Base-by-base conservation (phyloP, 164 flowering plant genomes). In the Sedum album region DNA sequence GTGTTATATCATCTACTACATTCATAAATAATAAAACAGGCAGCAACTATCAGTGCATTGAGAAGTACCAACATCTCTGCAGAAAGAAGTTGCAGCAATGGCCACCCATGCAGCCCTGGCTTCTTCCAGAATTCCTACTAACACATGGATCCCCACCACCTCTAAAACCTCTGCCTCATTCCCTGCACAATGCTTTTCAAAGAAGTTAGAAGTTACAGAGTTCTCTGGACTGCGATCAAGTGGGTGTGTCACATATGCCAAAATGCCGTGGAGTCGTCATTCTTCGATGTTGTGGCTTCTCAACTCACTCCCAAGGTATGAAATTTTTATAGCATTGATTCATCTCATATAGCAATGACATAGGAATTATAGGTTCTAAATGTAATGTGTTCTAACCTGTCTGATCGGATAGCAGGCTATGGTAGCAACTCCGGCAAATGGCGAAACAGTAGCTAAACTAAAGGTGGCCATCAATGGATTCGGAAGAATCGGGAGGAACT, bases 381-480 rank as follows among this genome's bases (percentile, higher is more conserved):
- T 36, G 25, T 11, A n/a, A 38, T 35, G n/a, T 10, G 8, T 28
- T 26, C 62, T 57, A 14, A 57, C 62, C 62, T 57, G 33, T 26
- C 13, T 26, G 31, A 28, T 28, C 31, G 35, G 62, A 57, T 10
- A 57, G 20, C 20, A 89, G 96, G 33, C 74, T 62, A 73, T 68
- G 71, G 83, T 66, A 70, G 78, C 87, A 62, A 64, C 79, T 44
- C 89, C 94, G 8, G 73, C 76, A 1, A 86, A 66, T 67, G 82
- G 81, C 76, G 81, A 79, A 74, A 83, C 88, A 1, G 86, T 82
- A 33, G 97, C 97, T 48, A 88, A 89, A 77, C 70, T 94, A 75
- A 94, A 89, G 87, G 96, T 89, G 42, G 97, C 98, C 5, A 89
- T 91, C 77, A 91, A 94, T 48, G 95, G 98, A 60, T 89, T 89